These are phyloP conservation scores for Hyphopichia khmerensis DNA, from an alignment of 1,139 yeast genomes.

Conservation along the genomic window DNA sequence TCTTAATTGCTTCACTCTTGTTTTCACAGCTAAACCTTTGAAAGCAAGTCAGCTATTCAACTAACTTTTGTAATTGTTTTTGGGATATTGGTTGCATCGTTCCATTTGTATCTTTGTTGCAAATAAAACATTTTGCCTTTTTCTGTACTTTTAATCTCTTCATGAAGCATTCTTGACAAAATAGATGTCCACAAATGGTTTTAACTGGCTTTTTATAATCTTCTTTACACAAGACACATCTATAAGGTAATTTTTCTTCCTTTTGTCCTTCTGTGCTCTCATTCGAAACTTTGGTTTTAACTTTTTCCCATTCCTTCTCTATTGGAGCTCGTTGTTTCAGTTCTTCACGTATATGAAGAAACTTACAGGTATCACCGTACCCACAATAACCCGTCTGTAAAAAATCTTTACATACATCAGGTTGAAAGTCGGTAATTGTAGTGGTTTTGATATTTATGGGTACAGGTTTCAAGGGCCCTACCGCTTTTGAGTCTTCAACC, in stretches of 20 bases:
- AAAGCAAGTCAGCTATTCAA: not conserved
- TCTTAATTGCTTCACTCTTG: not conserved
- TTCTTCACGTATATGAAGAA: slow-evolving; percentile 86
- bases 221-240: slow-evolving; percentile 61
- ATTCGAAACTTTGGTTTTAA: slow-evolving; percentile 13
- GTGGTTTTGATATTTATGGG: slow-evolving; percentile 67
- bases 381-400: slow-evolving; percentile 94
- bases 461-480: slow-evolving; percentile 19
- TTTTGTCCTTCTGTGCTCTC: not conserved
- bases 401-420: slow-evolving; percentile 93
- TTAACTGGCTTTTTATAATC: slow-evolving; percentile 59
- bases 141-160: slow-evolving; percentile 45
- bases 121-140: slow-evolving; percentile 49
- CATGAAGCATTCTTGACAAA: slow-evolving; percentile 65
- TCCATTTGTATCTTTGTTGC: slow-evolving; percentile 60
- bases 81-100: slow-evolving; percentile 27
- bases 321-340: slow-evolving; percentile 72
- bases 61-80: slow-evolving; percentile 12
- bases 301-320: slow-evolving; percentile 70
- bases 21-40: too few species aligned
- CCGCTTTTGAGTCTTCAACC: not conserved
- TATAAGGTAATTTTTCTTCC: slow-evolving; percentile 46
- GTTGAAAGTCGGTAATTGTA: slow-evolving; percentile 83
- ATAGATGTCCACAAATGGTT: slow-evolving; percentile 66
- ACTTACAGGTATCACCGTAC: slow-evolving; percentile 97